Percentiles rank a stretch among this genome's conserved stretches.
phyloP scores from a whole-genome alignment of 2,329 filamentous ascomycete species.

The Annulohypoxylon truncatum region DNA sequence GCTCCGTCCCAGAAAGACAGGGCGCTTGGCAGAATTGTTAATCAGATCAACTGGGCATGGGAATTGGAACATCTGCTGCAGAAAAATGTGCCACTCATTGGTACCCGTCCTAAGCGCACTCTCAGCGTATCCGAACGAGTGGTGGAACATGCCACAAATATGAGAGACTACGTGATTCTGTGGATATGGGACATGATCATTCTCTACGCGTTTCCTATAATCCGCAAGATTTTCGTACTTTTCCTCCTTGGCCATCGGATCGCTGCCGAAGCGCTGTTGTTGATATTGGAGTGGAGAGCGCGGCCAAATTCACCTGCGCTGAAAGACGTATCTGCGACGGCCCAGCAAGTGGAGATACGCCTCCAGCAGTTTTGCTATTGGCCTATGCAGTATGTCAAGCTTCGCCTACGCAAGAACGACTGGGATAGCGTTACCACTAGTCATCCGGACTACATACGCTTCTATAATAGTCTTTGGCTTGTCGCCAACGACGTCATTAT shows the following conservation, averaged over 20 bases:
- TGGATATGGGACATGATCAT: constrained; percentile 77
- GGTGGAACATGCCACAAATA: constrained; percentile 89
- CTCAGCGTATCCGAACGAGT: constrained; percentile 95
- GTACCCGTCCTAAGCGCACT: constrained; percentile 81
- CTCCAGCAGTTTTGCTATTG: constrained; percentile 99
- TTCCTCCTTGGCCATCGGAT: constrained; percentile 83
- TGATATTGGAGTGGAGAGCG: constrained; percentile 85
- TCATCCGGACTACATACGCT: constrained; percentile 97
- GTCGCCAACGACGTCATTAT: constrained; percentile 99
- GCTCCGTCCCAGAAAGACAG: constrained; percentile 83
- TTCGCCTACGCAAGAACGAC: constrained; percentile 88
- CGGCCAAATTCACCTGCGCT: constrained; percentile 83
- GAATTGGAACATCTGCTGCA: constrained; percentile 88
- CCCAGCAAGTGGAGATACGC: constrained; percentile 96
- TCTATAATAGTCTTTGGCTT: constrained; percentile 98
- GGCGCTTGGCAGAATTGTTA: constrained; percentile 82
- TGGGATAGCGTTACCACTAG: constrained; percentile 97
- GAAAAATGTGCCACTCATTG: constrained; percentile 88
- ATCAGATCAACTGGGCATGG: constrained; percentile 95
- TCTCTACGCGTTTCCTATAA: constrained; percentile 81
- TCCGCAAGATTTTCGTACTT: constrained; percentile 79
- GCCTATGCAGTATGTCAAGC: constrained; percentile 94
- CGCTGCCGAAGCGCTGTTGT: constrained; percentile 81
- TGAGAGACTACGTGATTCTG: constrained; percentile 79
- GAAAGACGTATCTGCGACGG: constrained; percentile 95